Conservation (phyloP, 2,329 filamentous ascomycete species). For the Eurotiales sp. region DNA sequence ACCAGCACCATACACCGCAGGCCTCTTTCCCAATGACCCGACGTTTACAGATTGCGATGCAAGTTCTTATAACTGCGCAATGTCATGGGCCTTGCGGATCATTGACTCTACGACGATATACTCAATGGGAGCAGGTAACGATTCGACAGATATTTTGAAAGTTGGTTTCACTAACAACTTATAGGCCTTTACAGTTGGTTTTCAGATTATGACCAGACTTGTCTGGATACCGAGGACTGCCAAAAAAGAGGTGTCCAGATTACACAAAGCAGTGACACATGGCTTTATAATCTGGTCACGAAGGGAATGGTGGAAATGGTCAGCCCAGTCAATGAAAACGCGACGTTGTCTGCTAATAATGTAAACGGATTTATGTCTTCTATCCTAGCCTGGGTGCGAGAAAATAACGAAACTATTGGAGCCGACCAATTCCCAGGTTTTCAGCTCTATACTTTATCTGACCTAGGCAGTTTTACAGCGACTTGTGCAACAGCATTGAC, state of each 20-base stretch:
- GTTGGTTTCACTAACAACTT: too few relatives aligned
- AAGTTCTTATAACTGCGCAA: neutral
- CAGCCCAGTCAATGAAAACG: slow-evolving; percentile 15
- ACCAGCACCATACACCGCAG: neutral
- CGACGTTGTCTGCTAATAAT: slow-evolving; percentile 17
- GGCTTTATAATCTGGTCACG: slow-evolving; percentile 23
- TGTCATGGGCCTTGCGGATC: slow-evolving; percentile 60
- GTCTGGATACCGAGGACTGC: slow-evolving; percentile 46
- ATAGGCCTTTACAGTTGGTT: slow-evolving; percentile 62
- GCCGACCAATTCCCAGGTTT: slow-evolving; percentile 16
- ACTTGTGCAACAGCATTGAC: neutral
- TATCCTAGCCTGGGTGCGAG: slow-evolving; percentile 21
- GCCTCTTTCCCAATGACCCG: slow-evolving; percentile 34
- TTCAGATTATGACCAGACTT: slow-evolving; percentile 53
- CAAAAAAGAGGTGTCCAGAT: slow-evolving; percentile 33
- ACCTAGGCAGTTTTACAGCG: neutral
- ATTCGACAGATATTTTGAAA: too few relatives aligned
- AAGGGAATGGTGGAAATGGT: slow-evolving; percentile 23
- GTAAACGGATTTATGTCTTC: slow-evolving; percentile 22
- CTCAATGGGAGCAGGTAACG: slow-evolving; percentile 54
- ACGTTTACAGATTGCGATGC: slow-evolving; percentile 44
- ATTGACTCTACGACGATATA: slow-evolving; percentile 54
- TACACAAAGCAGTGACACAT: slow-evolving; percentile 18
- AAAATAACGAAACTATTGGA: slow-evolving; percentile 12
- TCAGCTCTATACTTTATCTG: slow-evolving; percentile 10